Base-by-base conservation (phyloP, 768 basidiomycete species). In the Austroboletus eburneus region DNA sequence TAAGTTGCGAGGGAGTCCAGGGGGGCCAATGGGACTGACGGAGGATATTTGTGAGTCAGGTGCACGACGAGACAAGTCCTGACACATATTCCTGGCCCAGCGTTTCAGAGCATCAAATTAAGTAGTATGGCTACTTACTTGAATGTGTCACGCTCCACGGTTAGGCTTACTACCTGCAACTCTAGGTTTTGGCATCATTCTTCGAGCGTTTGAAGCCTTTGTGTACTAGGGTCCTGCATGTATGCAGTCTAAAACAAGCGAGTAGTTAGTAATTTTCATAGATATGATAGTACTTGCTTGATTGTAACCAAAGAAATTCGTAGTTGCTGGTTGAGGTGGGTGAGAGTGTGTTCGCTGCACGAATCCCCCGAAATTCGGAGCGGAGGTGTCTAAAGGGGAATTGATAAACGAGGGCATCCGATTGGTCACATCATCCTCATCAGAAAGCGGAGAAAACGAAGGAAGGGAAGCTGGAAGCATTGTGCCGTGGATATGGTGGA, bases 211-310 rank as follows among this genome's bases (percentile, higher is more conserved):
- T 34, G 27, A 7, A 24, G 5, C 21, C 36, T 35, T 9, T 33
- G 29, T 8, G n/a, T 12, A 29, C 29, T 29, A 4, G 22, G 21
- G 9, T 45, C 37, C 13, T n/a, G 48, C 43, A 33, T 46, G 46
- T 49, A 49, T 49, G 48, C 12, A 2, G 36, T 24, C 36, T 49
- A 39, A 45, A 43, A 21, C 17, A 20, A 2, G 32, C 14, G 9
- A n/a, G n/a, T 10, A 22, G 21, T 3, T 22, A 29, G 29, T 29
- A 29, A 29, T 29, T 13, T 29, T 29, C n/a, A n/a, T 18, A 6
- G 1, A 39, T n/a, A 24, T 3, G 13, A 16, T 24, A 1, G 18
- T 2, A 23, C 16, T n/a, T 7, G 23, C 38, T 39, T 39, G 38
- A 24, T 39, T 39, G 9, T 39, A 39, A 9, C 4, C 3, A 3